Evolutionary conservation across 805 yeast species (phyloP).

Genomic region (Starmerella sirachaensis): DNA sequence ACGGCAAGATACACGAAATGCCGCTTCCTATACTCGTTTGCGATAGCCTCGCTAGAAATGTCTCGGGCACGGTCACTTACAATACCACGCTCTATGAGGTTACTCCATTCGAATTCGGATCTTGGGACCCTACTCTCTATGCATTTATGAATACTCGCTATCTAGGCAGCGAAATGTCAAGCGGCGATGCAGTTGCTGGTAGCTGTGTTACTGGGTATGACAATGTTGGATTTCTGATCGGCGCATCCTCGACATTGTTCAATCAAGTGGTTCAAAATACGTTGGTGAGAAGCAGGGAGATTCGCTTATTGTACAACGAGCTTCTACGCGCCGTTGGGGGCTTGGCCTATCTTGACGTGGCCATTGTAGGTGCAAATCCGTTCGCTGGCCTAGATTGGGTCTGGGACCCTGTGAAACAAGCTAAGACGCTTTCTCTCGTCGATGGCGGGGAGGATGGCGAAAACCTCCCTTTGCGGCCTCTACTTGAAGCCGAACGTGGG

Average conservation of each 20-base stretch:
- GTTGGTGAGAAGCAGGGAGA: constrained; percentile 9
- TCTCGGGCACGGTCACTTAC: constrained; percentile 42
- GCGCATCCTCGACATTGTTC: constrained; percentile 73
- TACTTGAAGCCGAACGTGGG: constrained; percentile 45
- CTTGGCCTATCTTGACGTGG: constrained; percentile 39
- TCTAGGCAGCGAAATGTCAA: constrained; percentile 2
- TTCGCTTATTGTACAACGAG: constrained; percentile 32
- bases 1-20: constrained; percentile 47
- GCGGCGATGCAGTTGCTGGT: no score
- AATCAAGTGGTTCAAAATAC: constrained; percentile 51
- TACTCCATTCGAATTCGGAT: constrained; percentile 62
- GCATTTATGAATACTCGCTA: constrained; percentile 35
- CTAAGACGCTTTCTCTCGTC: constrained; percentile 39
- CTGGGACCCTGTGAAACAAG: constrained; percentile 6
- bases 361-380: constrained; percentile 61
- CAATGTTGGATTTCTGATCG: constrained; percentile 70
- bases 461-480: constrained; percentile 55
- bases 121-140: constrained; percentile 70
- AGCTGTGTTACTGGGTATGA: constrained; percentile 65
- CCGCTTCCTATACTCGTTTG: constrained; percentile 59
- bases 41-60: constrained; percentile 30
- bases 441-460: constrained; percentile 77
- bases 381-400: constrained; percentile 31
- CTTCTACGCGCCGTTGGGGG: not conserved
- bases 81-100: constrained; percentile 52